Conservation (phyloP, 1,139 yeast species). For the Debaryomyces robertsiae region DNA sequence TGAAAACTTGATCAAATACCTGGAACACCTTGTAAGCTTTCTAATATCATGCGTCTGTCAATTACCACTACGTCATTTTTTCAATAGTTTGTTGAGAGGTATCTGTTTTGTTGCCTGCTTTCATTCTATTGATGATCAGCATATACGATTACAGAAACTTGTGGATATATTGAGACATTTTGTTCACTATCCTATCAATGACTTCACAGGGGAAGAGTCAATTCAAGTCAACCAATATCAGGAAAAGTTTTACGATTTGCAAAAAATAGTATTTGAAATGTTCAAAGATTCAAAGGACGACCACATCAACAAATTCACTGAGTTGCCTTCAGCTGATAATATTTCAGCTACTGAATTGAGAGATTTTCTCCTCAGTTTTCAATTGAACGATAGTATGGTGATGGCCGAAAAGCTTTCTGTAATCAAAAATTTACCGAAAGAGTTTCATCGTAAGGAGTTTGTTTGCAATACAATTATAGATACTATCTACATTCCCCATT, state of each 20-base stretch:
- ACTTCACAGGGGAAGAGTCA: constrained; percentile 33
- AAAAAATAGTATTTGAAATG: constrained; percentile 9
- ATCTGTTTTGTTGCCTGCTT: constrained; percentile 20
- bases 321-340: constrained; percentile 13
- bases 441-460: constrained; percentile 1
- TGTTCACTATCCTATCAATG: constrained; percentile 44
- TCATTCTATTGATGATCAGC: constrained; percentile 1
- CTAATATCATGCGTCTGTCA: constrained; percentile 37
- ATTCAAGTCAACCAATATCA: background rate
- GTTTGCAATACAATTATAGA: constrained; percentile 5
- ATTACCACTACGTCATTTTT: constrained; percentile 42
- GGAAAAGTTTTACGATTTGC: constrained; percentile 11
- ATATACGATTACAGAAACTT: constrained; percentile 3
- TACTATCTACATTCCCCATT: constrained; percentile 2
- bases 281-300: constrained; percentile 2
- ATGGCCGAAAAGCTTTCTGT: constrained; percentile 4
- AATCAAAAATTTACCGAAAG: constrained; percentile 1
- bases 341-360: constrained; percentile 3
- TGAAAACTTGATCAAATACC: constrained; percentile 8
- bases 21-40: constrained; percentile 22
- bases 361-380: constrained; percentile 6
- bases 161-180: constrained; percentile 25
- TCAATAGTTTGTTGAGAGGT: constrained; percentile 33
- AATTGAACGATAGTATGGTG: background rate
- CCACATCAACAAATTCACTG: constrained; percentile 3